Evolutionary conservation across 345 rosid species (phyloP).

Genomic region (Lepidium sativum): DNA sequence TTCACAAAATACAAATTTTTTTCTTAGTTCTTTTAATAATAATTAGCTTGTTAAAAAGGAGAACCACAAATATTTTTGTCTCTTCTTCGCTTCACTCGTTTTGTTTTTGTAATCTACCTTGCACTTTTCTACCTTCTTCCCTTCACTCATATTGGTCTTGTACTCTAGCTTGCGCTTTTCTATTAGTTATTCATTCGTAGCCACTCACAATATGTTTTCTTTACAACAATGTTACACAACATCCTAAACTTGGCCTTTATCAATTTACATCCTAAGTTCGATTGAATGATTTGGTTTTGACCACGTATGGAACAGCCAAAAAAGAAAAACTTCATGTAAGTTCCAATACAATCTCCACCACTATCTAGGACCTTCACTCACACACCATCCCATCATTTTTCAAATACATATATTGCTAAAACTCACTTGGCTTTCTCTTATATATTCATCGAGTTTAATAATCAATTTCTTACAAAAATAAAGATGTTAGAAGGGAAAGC

Average conservation of each 20-base stretch:
- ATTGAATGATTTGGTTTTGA: background rate
- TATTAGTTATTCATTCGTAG: background rate
- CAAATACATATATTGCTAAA: background rate
- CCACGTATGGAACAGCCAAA: constrained; percentile 14
- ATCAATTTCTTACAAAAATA: background rate
- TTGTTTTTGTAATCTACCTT: background rate
- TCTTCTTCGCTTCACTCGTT: constrained; percentile 7
- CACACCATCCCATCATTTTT: constrained; percentile 1
- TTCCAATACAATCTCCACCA: constrained; percentile 23
- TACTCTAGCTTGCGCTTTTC: background rate
- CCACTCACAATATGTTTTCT: background rate
- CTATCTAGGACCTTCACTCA: constrained; percentile 19
- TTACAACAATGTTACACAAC: background rate
- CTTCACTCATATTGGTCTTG: constrained; percentile 11
- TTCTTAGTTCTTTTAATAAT: too few relatives aligned
- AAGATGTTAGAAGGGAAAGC: constrained; percentile 86
- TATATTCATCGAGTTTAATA: background rate
- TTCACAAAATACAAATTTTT: too few relatives aligned
- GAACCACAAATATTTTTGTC: constrained; percentile 1
- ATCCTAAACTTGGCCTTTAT: background rate
- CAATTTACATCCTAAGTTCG: background rate
- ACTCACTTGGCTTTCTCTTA: constrained; percentile 4
- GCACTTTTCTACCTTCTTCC: background rate
- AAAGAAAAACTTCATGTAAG: background rate
- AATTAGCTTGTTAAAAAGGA: background rate